Evolutionary conservation across 495 filamentous ascomycete species (phyloP), one percentile per base, ranked within the genome.

Genomic region (Penicillium egyptiacum): DNA sequence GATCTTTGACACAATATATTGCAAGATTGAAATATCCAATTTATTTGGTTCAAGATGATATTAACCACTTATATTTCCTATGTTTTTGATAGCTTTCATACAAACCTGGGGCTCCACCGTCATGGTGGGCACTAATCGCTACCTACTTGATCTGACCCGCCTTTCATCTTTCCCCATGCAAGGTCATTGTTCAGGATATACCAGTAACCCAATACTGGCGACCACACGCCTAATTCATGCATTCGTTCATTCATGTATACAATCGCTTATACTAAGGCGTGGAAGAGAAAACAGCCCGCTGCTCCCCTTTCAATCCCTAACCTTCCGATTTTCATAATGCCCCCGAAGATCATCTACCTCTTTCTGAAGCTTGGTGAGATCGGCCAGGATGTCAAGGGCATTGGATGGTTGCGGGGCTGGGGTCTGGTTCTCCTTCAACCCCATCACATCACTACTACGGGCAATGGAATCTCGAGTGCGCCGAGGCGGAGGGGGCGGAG

Each of bases 321-420:
- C 59, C 42, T 69, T 67, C 39, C 63, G 68, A 51, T 50, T 70
- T 51, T 76, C 78, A 58, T 80, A 84, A 55, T 80, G 79, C 1
- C 82, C 84, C 59, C 85, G 79, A 33, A 89, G 66, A 46, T 83
- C 85, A 71, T 91, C 87, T 44, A 91, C 88, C 66, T 91, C 88
- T 69, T 78, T 81, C 69, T 87, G 87, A 55, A 91, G 68, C 45
- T 83, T 81, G 7, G 82, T 76, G 35, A 91, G 72, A 71, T 89
- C 86, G 2, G 86, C 87, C 55, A 91, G 59, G 40, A 89, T 85
- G 65, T 87, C 83, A 30, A 71, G 74, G 5, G 74, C 77, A 46
- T 77, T 72, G 10, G 69, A 73, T 12, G 70, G 62, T 35, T 71
- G 58, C 14, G 70, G 65, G 8, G 66, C 26, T 37, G 67, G 61